Conservation (phyloP, 2,329 filamentous ascomycete genomes). For the Alternaria gaisen region DNA sequence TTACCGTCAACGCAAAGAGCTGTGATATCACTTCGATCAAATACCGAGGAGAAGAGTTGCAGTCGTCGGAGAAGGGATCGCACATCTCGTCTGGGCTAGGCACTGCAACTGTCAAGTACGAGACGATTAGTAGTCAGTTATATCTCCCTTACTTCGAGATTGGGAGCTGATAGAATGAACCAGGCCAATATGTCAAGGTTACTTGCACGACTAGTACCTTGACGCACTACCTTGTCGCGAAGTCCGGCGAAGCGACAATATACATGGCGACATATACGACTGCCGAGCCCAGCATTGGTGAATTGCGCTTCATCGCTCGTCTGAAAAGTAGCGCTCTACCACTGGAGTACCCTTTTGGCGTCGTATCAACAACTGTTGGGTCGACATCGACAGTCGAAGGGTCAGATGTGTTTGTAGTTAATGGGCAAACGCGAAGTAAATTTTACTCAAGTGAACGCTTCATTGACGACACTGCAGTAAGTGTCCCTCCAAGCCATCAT, state of each 20-base stretch:
- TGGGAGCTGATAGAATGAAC: neutral
- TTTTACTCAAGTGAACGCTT: conserved; percentile 56
- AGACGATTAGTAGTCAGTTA: conserved; percentile 41
- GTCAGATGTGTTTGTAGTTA: conserved; percentile 62
- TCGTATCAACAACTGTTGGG: conserved; percentile 64
- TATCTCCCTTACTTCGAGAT: neutral
- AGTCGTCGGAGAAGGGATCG: conserved; percentile 62
- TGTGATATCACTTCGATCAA: conserved; percentile 72
- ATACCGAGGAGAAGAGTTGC: conserved; percentile 67
- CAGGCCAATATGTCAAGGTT: conserved; percentile 65
- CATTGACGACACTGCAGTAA: neutral
- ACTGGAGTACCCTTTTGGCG: conserved; percentile 48
- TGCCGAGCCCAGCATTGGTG: conserved; percentile 53
- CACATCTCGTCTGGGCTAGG: conserved; percentile 69
- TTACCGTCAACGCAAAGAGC: conserved; percentile 55
- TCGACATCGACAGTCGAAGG: conserved; percentile 64
- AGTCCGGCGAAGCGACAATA: conserved; percentile 68
- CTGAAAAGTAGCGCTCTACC: conserved; percentile 58
- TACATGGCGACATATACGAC: conserved; percentile 67
- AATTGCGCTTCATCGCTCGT: conserved; percentile 71
- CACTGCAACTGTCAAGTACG: conserved; percentile 63
- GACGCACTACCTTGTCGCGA: conserved; percentile 71
- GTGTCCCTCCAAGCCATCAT: neutral
- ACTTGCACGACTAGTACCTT: conserved; percentile 68
- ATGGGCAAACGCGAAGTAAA: conserved; percentile 71